Conservation (phyloP, 2,329 filamentous ascomycete species). For the Lecanicillium sp. region DNA sequence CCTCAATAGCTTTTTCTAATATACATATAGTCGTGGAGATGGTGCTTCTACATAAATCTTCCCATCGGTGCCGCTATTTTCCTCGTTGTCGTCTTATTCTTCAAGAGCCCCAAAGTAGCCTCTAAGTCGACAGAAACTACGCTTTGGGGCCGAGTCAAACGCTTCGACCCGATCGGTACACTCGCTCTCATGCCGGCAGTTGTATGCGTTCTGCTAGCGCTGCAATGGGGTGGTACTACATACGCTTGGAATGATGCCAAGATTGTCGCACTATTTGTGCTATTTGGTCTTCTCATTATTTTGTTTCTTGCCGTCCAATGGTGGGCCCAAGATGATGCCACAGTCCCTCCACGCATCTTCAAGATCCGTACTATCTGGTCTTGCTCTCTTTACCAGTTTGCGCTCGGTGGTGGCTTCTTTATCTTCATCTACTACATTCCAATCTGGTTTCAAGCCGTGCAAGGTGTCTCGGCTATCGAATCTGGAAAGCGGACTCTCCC, state of each 20-base stretch:
- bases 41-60: slow-evolving; percentile 21
- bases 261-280: slow-evolving; percentile 33
- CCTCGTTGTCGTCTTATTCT: slow-evolving; percentile 18
- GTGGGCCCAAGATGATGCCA: slow-evolving; percentile 24
- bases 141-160: neutral
- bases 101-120: slow-evolving; percentile 1
- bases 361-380: slow-evolving; percentile 24
- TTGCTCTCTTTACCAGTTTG: slow-evolving; percentile 2
- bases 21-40: too few relatives aligned
- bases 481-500: slow-evolving; percentile 11
- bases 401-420: neutral
- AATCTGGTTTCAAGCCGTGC: slow-evolving; percentile 37
- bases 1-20: too few relatives aligned
- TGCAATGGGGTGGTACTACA: slow-evolving; percentile 31
- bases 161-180: slow-evolving; percentile 16
- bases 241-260: slow-evolving; percentile 18
- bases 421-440: slow-evolving; percentile 34
- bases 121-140: neutral
- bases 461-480: slow-evolving; percentile 15
- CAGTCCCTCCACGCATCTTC: slow-evolving; percentile 49
- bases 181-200: slow-evolving; percentile 9
- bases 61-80: slow-evolving; percentile 15
- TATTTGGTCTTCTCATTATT: slow-evolving; percentile 28
- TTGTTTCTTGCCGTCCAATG: slow-evolving; percentile 27
- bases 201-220: slow-evolving; percentile 32